Percentiles rank a stretch among this genome's conserved stretches.
Conservation (phyloP, 2,329 filamentous ascomycete genomes). For the Colletotrichum cuscutae region DNA sequence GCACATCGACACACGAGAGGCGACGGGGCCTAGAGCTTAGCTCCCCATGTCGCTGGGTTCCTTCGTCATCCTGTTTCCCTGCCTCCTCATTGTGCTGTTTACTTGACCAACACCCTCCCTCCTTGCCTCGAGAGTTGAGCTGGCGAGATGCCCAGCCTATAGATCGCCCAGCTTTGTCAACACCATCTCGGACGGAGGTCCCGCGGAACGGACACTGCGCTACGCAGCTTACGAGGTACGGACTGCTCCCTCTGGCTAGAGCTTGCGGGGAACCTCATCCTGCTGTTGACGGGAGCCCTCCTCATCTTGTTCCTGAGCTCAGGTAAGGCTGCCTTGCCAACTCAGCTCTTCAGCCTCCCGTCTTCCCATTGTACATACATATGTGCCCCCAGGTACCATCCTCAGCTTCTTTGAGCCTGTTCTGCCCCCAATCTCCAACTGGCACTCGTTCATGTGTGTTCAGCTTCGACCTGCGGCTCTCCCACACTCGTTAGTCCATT, state of each 20-base stretch:
- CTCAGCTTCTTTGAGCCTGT: conserved; percentile 7
- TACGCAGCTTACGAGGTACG: conserved; percentile 21
- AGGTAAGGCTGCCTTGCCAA: conserved; percentile 28
- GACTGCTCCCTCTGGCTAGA: conserved; percentile 5
- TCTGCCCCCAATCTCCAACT: conserved; percentile 19
- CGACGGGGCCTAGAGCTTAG: conserved; percentile 14
- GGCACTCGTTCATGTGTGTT: conserved; percentile 16
- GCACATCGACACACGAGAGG: conserved; percentile 21
- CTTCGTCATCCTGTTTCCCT: conserved; percentile 8
- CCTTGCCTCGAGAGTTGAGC: neutral
- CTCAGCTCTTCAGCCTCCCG: conserved; percentile 28
- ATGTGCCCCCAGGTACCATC: conserved; percentile 28
- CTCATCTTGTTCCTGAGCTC: neutral
- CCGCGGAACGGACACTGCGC: conserved; percentile 1
- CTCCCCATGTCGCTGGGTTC: conserved; percentile 20
- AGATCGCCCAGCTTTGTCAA: conserved; percentile 8
- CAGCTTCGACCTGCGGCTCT: conserved; percentile 9
- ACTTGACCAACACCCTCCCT: conserved; percentile 5
- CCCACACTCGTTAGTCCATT: conserved; percentile 26
- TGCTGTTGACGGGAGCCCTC: neutral
- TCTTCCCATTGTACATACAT: conserved; percentile 29
- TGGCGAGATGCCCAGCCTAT: neutral
- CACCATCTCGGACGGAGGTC: conserved; percentile 26
- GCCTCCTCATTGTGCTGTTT: neutral
- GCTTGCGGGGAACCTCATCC: conserved; percentile 13